These are phyloP conservation scores for Brettanomyces bruxellensis DNA, from an alignment of 805 yeast genomes.

Conservation along the genomic window DNA sequence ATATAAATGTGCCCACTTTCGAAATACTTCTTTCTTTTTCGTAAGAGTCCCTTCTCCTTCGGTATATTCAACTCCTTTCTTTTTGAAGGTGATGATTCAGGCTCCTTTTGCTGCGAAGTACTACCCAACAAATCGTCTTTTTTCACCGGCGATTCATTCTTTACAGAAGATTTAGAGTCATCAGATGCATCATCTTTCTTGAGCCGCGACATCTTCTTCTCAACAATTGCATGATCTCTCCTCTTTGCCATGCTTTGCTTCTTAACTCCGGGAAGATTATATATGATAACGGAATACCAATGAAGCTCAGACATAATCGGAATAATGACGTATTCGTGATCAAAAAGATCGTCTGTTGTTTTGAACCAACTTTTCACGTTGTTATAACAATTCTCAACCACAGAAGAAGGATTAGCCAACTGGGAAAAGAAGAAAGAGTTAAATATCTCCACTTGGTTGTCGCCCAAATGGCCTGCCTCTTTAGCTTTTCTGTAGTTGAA, in stretches of 20 bases:
- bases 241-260: background rate
- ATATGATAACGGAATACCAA: slow-evolving; percentile 78
- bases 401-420: slow-evolving; percentile 27
- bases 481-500: slow-evolving; percentile 35
- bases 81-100: no score
- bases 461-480: slow-evolving; percentile 18
- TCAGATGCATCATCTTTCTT: background rate
- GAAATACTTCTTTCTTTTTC: slow-evolving; percentile 3
- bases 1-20: slow-evolving; percentile 39
- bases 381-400: slow-evolving; percentile 34
- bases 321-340: slow-evolving; percentile 52
- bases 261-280: background rate
- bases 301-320: slow-evolving; percentile 80
- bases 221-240: background rate
- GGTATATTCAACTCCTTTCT: background rate
- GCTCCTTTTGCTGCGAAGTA: no score
- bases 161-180: background rate
- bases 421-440: slow-evolving; percentile 80
- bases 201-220: background rate
- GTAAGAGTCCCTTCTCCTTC: background rate
- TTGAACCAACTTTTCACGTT: slow-evolving; percentile 74
- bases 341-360: slow-evolving; percentile 48
- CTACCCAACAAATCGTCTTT: no score
- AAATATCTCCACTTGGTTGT: slow-evolving; percentile 42
- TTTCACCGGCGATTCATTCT: background rate